phyloP scores from a whole-genome alignment of 371 early-diverging fungal genomes.

The Chytridium lagenaria region DNA sequence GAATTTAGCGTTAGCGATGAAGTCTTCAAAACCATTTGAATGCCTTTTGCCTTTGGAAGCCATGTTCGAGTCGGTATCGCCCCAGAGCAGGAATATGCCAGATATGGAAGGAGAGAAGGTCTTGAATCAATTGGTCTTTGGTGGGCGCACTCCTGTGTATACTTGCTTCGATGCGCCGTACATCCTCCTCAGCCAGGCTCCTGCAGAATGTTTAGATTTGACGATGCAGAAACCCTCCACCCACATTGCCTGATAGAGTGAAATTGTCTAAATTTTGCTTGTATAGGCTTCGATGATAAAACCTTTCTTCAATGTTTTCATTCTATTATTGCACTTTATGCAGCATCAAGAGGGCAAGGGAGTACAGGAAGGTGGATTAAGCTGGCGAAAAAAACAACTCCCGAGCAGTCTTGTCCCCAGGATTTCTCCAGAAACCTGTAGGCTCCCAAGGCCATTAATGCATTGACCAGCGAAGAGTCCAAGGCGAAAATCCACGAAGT shows the following conservation, averaged over 20 bases:
- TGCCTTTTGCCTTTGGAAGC: neutral
- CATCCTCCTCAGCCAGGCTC: neutral
- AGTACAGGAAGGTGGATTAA: conserved; percentile 85
- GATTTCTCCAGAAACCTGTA: conserved; percentile 83
- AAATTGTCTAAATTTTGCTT: neutral
- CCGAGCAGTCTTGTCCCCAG: conserved; percentile 47
- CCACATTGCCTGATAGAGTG: no score
- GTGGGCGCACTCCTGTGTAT: neutral
- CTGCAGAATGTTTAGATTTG: no score
- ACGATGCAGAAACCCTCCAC: no score
- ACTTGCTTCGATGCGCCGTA: neutral
- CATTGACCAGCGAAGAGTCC: conserved; percentile 80
- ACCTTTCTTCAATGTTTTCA: no score
- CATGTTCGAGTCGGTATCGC: neutral
- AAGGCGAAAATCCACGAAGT: conserved; percentile 81
- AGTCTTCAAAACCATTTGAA: neutral
- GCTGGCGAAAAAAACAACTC: conserved; percentile 91
- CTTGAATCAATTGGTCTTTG: neutral
- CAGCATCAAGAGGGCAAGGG: conserved; percentile 83
- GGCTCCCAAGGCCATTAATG: conserved; percentile 70
- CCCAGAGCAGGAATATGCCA: neutral
- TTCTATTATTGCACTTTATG: conserved; percentile 71
- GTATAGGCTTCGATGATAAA: no score
- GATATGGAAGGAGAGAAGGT: conserved; percentile 13
- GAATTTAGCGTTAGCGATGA: neutral